A percentile compares a stretch with the other conserved stretches of the same genome.
Conservation (phyloP, 495 filamentous ascomycete species). For the Bombardia bombarda region DNA sequence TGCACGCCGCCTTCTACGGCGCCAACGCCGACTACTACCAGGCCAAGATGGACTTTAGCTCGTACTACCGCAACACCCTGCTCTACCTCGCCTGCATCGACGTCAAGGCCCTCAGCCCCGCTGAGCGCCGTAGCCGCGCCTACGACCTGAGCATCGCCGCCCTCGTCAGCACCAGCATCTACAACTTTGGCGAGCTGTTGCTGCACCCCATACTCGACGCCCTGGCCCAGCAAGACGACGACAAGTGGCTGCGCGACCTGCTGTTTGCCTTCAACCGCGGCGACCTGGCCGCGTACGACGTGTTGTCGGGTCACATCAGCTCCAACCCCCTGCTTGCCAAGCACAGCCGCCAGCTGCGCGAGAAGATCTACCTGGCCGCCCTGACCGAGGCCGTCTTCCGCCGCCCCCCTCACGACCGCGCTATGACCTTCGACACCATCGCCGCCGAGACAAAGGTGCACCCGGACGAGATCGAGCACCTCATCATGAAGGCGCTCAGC, state of each 20-base stretch:
- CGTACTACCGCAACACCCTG: constrained; percentile 94
- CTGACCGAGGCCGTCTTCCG: constrained; percentile 96
- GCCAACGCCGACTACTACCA: constrained; percentile 94
- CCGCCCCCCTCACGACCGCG: constrained; percentile 87
- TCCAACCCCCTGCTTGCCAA: constrained; percentile 70
- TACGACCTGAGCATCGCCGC: constrained; percentile 91
- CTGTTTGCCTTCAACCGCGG: constrained; percentile 97
- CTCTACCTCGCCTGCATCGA: constrained; percentile 98
- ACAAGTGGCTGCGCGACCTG: constrained; percentile 81
- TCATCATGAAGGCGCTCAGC: constrained; percentile 97
- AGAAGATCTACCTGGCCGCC: constrained; percentile 95
- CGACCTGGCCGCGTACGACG: constrained; percentile 79
- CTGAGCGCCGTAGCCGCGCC: constrained; percentile 70
- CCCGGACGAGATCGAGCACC: constrained; percentile 86
- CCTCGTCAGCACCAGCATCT: constrained; percentile 86
- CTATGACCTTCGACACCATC: constrained; percentile 84
- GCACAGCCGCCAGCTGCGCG: constrained; percentile 75
- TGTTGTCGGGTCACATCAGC: constrained; percentile 66
- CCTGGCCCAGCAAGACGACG: constrained; percentile 49
- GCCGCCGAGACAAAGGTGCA: constrained; percentile 86
- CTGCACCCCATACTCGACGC: constrained; percentile 93
- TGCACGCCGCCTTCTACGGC: constrained; percentile 95
- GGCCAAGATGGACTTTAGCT: constrained; percentile 82
- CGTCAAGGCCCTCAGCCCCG: constrained; percentile 57
- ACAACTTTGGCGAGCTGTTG: constrained; percentile 98